phyloP scores from a whole-genome alignment of 768 basidiomycete genomes.

The Symmetrospora coprosmae region DNA sequence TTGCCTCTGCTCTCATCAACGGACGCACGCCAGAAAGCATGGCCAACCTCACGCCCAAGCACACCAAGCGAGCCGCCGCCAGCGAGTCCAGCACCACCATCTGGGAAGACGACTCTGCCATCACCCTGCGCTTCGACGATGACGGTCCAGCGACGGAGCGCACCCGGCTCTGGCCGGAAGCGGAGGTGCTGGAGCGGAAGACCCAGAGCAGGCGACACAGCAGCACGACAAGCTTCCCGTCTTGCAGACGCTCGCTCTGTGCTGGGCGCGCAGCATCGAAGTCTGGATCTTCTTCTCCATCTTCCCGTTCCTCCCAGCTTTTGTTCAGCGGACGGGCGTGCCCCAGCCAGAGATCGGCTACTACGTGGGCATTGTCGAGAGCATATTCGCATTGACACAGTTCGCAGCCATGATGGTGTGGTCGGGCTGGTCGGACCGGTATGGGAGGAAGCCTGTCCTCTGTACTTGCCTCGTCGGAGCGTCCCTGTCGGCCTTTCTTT shows the following conservation, averaged over 20 bases:
- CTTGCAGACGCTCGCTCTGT: not conserved
- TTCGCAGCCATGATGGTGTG: constrained; percentile 22
- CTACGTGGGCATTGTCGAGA: constrained; percentile 16
- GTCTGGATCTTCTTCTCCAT: not conserved
- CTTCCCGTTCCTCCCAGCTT: not conserved
- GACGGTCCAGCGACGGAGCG: too few relatives aligned
- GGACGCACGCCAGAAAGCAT: too few relatives aligned
- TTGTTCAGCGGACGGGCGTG: not conserved
- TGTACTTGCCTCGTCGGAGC: constrained; percentile 24
- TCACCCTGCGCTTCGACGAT: too few relatives aligned
- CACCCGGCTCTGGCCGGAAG: too few relatives aligned
- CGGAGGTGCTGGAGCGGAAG: too few relatives aligned
- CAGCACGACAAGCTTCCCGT: too few relatives aligned
- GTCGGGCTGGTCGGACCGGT: constrained; percentile 27
- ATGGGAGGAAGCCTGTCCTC: constrained; percentile 29
- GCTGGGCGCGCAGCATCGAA: not conserved
- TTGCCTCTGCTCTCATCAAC: too few relatives aligned
- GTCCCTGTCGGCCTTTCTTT: constrained; percentile 19
- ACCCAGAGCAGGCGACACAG: too few relatives aligned
- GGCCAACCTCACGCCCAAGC: too few relatives aligned
- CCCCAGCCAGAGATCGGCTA: constrained; percentile 1
- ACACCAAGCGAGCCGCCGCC: too few relatives aligned
- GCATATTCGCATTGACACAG: constrained; percentile 24
- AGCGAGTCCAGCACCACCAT: too few relatives aligned
- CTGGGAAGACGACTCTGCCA: too few relatives aligned